Evolutionary conservation across 2,329 filamentous ascomycete genomes (phyloP).

Genomic region (Fusarium pininemorale): DNA sequence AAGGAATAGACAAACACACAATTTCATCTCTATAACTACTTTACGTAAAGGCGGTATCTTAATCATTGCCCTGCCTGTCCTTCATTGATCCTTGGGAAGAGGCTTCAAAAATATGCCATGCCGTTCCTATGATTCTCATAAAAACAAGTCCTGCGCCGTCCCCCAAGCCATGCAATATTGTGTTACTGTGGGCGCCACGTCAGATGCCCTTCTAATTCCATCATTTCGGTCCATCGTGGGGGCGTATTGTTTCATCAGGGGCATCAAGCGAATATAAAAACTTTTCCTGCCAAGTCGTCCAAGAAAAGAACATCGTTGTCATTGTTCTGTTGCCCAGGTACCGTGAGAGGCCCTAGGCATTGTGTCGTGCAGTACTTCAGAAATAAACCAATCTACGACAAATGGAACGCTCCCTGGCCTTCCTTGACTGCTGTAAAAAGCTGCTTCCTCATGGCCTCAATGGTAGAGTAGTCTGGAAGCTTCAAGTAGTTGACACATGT

Average conservation of each 20-base stretch:
- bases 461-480: constrained; percentile 88
- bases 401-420: constrained; percentile 96
- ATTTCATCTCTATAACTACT: constrained; percentile 43
- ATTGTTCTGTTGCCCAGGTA: background rate
- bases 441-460: constrained; percentile 80
- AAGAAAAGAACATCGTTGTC: constrained; percentile 16
- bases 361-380: background rate
- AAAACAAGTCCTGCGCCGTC: constrained; percentile 37
- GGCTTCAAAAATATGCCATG: constrained; percentile 23
- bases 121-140: constrained; percentile 32
- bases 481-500: constrained; percentile 99
- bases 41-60: constrained; percentile 30
- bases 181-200: constrained; percentile 24
- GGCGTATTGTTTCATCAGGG: constrained; percentile 38
- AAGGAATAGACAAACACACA: constrained; percentile 23
- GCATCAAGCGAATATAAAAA: constrained; percentile 34
- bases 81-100: constrained; percentile 6
- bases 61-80: constrained; percentile 16
- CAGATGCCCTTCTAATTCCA: constrained; percentile 41
- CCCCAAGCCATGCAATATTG: constrained; percentile 39
- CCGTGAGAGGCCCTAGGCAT: background rate
- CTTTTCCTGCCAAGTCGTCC: constrained; percentile 28
- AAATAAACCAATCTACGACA: constrained; percentile 68
- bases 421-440: constrained; percentile 89
- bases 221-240: constrained; percentile 32